phyloP scores from a whole-genome alignment of 129 eudicot species.

The Logfia minima region DNA sequence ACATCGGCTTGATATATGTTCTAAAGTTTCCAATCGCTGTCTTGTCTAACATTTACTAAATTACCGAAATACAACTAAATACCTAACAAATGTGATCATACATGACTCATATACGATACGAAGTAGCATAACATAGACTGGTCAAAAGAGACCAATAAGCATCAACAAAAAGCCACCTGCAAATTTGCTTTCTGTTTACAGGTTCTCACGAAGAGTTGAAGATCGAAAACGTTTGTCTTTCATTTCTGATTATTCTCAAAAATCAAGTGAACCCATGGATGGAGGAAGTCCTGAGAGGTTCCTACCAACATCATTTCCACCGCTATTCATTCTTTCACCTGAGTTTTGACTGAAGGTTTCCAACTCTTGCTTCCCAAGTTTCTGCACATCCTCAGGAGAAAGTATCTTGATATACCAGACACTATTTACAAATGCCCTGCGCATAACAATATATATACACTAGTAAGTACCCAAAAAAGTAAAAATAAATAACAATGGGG shows the following conservation, averaged over 20 bases:
- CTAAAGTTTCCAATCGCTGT: constrained; percentile 26
- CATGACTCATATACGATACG: constrained; percentile 18
- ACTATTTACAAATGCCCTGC: constrained; percentile 94
- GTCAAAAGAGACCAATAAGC: constrained; percentile 25
- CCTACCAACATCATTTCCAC: constrained; percentile 47
- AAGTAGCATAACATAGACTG: constrained; percentile 18
- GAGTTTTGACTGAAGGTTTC: constrained; percentile 48
- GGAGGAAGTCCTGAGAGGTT: constrained; percentile 54
- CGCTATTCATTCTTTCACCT: constrained; percentile 50
- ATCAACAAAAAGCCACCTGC: constrained; percentile 20
- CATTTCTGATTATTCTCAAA: constrained; percentile 32
- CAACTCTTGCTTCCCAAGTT: constrained; percentile 74
- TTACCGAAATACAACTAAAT: constrained; percentile 27
- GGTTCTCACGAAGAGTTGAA: neutral
- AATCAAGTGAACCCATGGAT: constrained; percentile 71
- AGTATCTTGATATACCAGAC: constrained; percentile 99
- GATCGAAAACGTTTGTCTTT: neutral
- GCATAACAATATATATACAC: neutral
- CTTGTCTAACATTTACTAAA: constrained; percentile 37
- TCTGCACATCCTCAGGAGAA: constrained; percentile 82
- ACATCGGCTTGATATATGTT: constrained; percentile 32
- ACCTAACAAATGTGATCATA: constrained; percentile 31
- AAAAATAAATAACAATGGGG: neutral
- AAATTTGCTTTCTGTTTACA: constrained; percentile 17
- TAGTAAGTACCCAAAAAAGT: neutral